Base-by-base conservation (phyloP, 192 early-diverging fungal species). In the Phlyctochytrium planicorne region DNA sequence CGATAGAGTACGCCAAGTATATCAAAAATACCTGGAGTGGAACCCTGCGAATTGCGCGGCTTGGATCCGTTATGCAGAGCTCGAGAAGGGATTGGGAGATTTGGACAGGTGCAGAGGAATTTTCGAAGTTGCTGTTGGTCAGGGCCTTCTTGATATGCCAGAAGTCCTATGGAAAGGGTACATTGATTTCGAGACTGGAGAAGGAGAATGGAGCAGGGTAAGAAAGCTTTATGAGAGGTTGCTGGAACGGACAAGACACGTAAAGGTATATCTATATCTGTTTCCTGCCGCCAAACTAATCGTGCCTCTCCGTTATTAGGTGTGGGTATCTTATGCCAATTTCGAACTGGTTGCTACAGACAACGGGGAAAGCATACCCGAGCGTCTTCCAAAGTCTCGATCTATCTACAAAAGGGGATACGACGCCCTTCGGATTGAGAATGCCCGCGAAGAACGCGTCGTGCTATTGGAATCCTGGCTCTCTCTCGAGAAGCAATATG, bases 111-210 rank as follows among this genome's bases (percentile, higher is more conserved):
- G 84, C 1, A 82, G 90, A 40, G 97, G 91, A 34, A 87, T 99
- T 30, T 95, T 96, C 78, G 92, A 96, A 55, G 78, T 98, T 64
- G 96, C 94, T 1, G 83, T 98, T 33, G 78, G 84, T 47, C 97
- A 99, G 75, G 89, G 89, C 0, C 85, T 82, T 17, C 72, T 99
- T 66, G 96, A 99, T 66, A 97, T 98, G 96, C 97, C 97, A 33
- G 97, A 99, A 70, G 86, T 98, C 17, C 74, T 99, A 52, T 99
- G 97, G 97, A 99, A 97, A 76, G 89, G 93, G 0, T 99, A 92
- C 72, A 96, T 99, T 72, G 90, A 99, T 70, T 96, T 97, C 80
- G 94, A 97, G 69, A 86, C 88, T 34, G 83, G 84, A 16, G 88
- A 94, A 67, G 87, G 81, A 61, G 93, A 97, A 79, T 94, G 87